Evolutionary conservation across 352 stramenopile genomes (phyloP).

Genomic region (Globisporangium nagaii): DNA sequence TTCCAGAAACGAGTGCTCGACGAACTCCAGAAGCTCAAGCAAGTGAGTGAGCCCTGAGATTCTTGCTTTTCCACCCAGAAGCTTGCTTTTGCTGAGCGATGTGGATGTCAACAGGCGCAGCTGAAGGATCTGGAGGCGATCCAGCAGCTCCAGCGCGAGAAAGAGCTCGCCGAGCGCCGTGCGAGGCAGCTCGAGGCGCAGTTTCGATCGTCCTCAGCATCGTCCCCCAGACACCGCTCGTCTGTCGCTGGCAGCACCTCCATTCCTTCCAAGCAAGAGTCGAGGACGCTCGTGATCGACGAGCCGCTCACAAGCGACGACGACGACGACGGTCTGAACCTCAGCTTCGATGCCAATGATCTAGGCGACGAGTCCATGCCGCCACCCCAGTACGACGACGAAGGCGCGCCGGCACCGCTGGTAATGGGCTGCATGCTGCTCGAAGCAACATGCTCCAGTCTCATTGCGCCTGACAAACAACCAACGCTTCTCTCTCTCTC

Average conservation of each 20-base stretch:
- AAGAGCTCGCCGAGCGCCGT: constrained; percentile 26
- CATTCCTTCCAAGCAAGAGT: not conserved
- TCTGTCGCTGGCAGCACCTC: not conserved
- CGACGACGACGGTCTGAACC: constrained; percentile 5
- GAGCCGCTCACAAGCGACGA: constrained; percentile 5
- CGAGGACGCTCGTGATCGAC: constrained; percentile 8
- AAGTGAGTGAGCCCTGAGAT: constrained; percentile 17
- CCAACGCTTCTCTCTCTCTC: no score
- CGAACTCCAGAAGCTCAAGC: constrained; percentile 47
- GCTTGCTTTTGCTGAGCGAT: no score
- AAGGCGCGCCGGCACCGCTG: not conserved
- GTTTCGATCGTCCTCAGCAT: not conserved
- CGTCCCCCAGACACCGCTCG: no score
- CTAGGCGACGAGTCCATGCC: constrained; percentile 12
- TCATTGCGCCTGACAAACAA: no score
- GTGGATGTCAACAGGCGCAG: constrained; percentile 22
- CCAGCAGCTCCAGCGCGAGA: constrained; percentile 24
- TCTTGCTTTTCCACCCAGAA: no score
- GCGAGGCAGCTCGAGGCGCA: constrained; percentile 21
- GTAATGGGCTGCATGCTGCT: no score
- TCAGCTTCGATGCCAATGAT: constrained; percentile 2
- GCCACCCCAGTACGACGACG: constrained; percentile 14
- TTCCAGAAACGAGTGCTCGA: constrained; percentile 45
- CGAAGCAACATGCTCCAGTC: no score
- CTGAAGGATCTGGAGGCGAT: constrained; percentile 32